These are phyloP conservation scores for Periglandula ipomoeae DNA, from an alignment of 2,329 filamentous ascomycete genomes.

Conservation along the genomic window DNA sequence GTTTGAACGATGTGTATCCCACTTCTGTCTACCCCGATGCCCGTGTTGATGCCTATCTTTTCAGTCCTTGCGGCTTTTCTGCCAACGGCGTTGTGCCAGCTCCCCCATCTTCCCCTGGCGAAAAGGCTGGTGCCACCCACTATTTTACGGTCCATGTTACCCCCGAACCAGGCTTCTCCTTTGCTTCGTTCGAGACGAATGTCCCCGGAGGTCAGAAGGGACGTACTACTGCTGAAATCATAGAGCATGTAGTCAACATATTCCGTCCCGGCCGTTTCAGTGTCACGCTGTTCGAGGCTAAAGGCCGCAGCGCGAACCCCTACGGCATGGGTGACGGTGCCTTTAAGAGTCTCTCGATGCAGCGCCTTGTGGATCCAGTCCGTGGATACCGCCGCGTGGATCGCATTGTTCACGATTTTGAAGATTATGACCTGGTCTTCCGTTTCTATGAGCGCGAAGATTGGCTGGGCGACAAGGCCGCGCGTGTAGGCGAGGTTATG, in stretches of 20 bases:
- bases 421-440: conserved; percentile 95
- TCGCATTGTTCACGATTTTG: conserved; percentile 92
- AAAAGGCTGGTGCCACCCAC: conserved; percentile 49
- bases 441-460: conserved; percentile 90
- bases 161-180: conserved; percentile 92
- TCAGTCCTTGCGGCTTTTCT: conserved; percentile 93
- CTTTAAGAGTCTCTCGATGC: conserved; percentile 26
- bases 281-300: conserved; percentile 92
- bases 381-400: conserved; percentile 83
- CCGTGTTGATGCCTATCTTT: conserved; percentile 90
- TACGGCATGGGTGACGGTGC: conserved; percentile 33
- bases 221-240: conserved; percentile 79
- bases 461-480: conserved; percentile 48
- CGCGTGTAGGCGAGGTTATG: conserved; percentile 43
- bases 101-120: conserved; percentile 35
- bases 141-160: conserved; percentile 99
- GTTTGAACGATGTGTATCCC: conserved; percentile 82
- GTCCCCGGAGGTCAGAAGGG: conserved; percentile 84
- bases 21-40: conserved; percentile 82
- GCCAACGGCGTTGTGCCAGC: conserved; percentile 92
- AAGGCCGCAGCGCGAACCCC: conserved; percentile 41
- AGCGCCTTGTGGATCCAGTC: conserved; percentile 63
- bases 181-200: conserved; percentile 97
- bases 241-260: conserved; percentile 88
- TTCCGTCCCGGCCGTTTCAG: conserved; percentile 98